These are phyloP conservation scores for Auricularia cornea DNA, from an alignment of 768 basidiomycete genomes.

Conservation along the genomic window DNA sequence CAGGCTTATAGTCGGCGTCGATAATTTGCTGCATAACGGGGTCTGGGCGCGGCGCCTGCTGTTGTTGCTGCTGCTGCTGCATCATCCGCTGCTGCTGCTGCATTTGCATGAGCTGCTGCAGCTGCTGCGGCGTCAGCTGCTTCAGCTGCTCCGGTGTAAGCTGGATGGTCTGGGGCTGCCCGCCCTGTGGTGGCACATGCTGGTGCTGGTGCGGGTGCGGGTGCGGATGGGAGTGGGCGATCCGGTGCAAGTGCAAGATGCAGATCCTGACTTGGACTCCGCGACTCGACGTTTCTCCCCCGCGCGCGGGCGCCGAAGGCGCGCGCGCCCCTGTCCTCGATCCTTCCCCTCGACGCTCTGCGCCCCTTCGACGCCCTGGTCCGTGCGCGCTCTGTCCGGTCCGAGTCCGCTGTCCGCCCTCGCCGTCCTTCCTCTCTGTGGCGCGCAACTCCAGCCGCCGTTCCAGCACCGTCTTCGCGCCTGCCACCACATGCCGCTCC, in stretches of 20 bases:
- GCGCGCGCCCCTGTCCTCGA: too few species aligned
- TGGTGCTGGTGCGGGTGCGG: neutral
- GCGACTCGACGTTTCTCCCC: too few species aligned
- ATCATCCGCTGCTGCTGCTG: slow-evolving; percentile 15
- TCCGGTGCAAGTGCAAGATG: neutral
- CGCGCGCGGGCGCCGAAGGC: too few species aligned
- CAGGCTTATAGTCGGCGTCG: slow-evolving; percentile 59
- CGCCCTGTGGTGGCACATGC: neutral
- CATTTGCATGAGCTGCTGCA: neutral
- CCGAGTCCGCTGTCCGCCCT: too few species aligned
- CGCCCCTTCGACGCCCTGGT: too few species aligned
- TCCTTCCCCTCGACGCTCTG: too few species aligned
- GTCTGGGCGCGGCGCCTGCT: slow-evolving; percentile 43
- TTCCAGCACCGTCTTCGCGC: too few species aligned
- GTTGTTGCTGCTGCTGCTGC: slow-evolving; percentile 35
- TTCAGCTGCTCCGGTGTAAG: neutral
- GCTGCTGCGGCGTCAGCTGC: slow-evolving; percentile 1
- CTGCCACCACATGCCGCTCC: too few species aligned
- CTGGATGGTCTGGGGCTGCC: neutral
- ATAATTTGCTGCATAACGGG: slow-evolving; percentile 68
- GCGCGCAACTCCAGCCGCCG: too few species aligned
- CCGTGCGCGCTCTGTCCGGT: too few species aligned
- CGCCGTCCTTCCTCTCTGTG: too few species aligned
- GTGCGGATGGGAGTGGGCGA: neutral
- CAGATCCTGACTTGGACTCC: too few species aligned